phyloP scores from a whole-genome alignment of 306 rosid species.

The barrel medic (Medicago truncatula) region DNA sequence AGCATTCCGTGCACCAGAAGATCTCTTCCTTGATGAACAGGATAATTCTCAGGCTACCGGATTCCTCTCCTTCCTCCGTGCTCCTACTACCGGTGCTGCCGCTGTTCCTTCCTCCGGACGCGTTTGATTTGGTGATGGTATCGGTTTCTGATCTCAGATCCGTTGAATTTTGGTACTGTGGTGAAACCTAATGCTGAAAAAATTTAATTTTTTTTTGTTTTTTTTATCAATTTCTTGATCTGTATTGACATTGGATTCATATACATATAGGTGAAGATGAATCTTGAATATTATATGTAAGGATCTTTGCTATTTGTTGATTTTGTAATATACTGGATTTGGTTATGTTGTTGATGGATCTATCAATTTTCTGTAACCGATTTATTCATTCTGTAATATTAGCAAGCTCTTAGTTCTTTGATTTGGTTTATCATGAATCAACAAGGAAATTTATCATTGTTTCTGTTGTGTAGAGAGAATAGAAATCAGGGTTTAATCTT shows the following conservation, averaged over 20 bases:
- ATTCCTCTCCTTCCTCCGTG: constrained; percentile 67
- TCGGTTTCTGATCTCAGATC: constrained; percentile 36
- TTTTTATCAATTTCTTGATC: background rate
- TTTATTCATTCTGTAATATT: constrained; percentile 30
- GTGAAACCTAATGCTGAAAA: constrained; percentile 19
- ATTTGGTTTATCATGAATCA: background rate
- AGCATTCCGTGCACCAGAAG: constrained; percentile 84
- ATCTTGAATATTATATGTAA: constrained; percentile 42
- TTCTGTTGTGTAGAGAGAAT: background rate
- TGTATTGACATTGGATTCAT: constrained; percentile 32
- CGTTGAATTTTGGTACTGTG: constrained; percentile 25
- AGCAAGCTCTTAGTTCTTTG: background rate
- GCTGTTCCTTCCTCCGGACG: constrained; percentile 57
- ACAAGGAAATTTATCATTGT: background rate
- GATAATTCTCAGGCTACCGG: constrained; percentile 58
- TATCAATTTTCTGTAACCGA: constrained; percentile 29
- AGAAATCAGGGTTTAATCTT: background rate
- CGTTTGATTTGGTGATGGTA: constrained; percentile 42
- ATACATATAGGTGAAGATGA: constrained; percentile 42
- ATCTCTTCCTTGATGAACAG: constrained; percentile 85
- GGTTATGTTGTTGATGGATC: constrained; percentile 45
- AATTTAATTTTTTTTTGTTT: background rate
- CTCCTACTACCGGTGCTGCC: constrained; percentile 55
- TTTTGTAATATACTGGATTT: constrained; percentile 35
- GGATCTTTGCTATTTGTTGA: constrained; percentile 44